Evolutionary conservation across 2,329 filamentous ascomycete genomes (phyloP), one percentile per base, ranked within the genome.

Genomic region (Colletotrichum brevisporum): DNA sequence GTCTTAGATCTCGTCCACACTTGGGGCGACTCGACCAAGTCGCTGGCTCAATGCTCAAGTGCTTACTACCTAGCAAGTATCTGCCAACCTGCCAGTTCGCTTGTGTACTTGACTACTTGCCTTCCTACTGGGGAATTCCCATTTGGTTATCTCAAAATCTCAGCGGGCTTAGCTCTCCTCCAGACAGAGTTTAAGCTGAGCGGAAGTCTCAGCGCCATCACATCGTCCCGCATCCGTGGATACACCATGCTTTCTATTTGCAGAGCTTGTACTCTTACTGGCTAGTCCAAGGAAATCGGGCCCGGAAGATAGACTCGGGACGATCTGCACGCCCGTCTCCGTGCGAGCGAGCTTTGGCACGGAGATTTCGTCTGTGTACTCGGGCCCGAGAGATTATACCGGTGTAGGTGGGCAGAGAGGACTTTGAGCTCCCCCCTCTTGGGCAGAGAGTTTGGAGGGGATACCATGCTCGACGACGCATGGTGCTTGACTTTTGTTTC

Each of bases 171-270:
- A 36, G 9, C 31, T 10, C 31, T 3, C 31, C 31, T 24, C 21
- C 9, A 36, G 2, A 36, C 4, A n/a, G 47, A 60, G 48, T 39
- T 65, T 53, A 60, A 59, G 55, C 63, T 54, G 36, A 13, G 26
- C 55, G 55, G 55, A 47, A 65, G 55, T 65, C 27, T 59, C 53
- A 52, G 26, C 24, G 3, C 13, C 36, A 18, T 8, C 31, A 26
- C 13, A 6, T 47, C 16, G 16, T 16, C 16, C 45, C 31, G 31
- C 31, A 36, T 36, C 31, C 31, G 31, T 36, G 31, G 31, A 36
- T 36, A 36, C 5, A 10, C 31, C 31, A 36, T 36, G 31, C 31
- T 36, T 9, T 36, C 8, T 36, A 36, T 36, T 9, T 10, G 9
- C 3, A 10, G 31, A 9, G 10, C 31, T 36, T 8, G 31, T 39